These are phyloP conservation scores for Lasiodiplodia sp. DNA, from an alignment of 2,329 filamentous ascomycete species.

Conservation along the genomic window DNA sequence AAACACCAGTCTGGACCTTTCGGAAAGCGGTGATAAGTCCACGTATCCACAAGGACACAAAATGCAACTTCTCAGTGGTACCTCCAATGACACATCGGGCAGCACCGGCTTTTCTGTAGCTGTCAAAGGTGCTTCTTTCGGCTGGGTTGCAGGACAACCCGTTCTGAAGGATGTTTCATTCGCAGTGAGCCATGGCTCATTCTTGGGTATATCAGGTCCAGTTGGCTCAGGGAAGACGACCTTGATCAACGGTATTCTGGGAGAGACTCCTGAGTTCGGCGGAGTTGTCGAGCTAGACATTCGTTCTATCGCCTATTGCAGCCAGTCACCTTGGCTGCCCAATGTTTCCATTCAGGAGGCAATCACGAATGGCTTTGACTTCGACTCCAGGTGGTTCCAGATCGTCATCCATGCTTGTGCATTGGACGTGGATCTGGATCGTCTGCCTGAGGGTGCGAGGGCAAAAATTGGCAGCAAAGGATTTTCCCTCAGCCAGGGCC, in stretches of 20 bases:
- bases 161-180: no score
- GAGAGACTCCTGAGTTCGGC: slow-evolving; percentile 43
- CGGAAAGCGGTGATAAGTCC: no score
- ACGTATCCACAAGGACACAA: no score
- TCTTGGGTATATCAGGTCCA: slow-evolving; percentile 35
- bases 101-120: no score
- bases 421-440: slow-evolving; percentile 44
- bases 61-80: no score
- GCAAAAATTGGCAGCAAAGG: slow-evolving; percentile 61
- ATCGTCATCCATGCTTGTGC: slow-evolving; percentile 45
- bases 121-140: no score
- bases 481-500: slow-evolving; percentile 60
- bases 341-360: slow-evolving; percentile 47
- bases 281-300: slow-evolving; percentile 43
- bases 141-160: no score
- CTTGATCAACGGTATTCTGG: slow-evolving; percentile 48
- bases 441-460: slow-evolving; percentile 45
- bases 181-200: no score
- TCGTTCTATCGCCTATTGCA: slow-evolving; percentile 46
- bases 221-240: slow-evolving; percentile 48
- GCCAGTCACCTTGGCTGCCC: slow-evolving; percentile 48
- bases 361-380: slow-evolving; percentile 44
- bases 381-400: slow-evolving; percentile 47
- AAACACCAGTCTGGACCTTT: no score
- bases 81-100: no score